phyloP scores from a whole-genome alignment of 2,329 filamentous ascomycete genomes.

The Penicillium occitanis region DNA sequence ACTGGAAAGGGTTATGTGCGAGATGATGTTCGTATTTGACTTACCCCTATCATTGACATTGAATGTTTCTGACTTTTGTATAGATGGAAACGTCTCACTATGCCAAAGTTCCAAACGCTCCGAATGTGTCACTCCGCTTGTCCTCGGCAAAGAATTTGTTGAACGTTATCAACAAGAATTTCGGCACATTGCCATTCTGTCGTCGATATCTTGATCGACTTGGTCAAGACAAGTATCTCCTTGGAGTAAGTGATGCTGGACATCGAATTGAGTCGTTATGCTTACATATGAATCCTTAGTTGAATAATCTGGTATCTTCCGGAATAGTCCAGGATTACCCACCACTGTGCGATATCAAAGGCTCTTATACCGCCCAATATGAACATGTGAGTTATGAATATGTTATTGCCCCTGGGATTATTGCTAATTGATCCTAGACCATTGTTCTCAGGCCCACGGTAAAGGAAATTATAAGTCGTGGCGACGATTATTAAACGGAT shows the following conservation, averaged over 20 bases:
- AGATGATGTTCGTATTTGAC: conserved; percentile 67
- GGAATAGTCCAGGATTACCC: conserved; percentile 90
- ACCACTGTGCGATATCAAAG: conserved; percentile 86
- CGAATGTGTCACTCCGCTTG: conserved; percentile 72
- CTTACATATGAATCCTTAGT: conserved; percentile 48
- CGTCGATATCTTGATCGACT: conserved; percentile 85
- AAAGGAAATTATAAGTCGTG: conserved; percentile 84
- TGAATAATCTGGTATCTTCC: conserved; percentile 79
- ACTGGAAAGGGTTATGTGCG: conserved; percentile 85
- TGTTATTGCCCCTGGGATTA: not conserved
- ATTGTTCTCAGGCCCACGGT: conserved; percentile 75
- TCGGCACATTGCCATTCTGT: conserved; percentile 88
- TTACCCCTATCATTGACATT: too few species aligned
- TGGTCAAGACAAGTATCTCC: conserved; percentile 91
- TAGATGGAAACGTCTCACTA: conserved; percentile 84
- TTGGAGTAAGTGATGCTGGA: conserved; percentile 64
- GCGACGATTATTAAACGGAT: conserved; percentile 70
- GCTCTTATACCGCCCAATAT: conserved; percentile 89
- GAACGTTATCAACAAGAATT: conserved; percentile 93
- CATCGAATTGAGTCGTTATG: not conserved
- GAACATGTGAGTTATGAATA: conserved; percentile 71
- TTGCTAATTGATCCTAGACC: conserved; percentile 51
- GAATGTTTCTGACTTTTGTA: not conserved
- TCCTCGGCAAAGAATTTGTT: conserved; percentile 82
- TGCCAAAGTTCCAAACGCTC: conserved; percentile 69